Conservation (phyloP, 148 eudicot genomes). For the Hydrangea macrophylla region DNA sequence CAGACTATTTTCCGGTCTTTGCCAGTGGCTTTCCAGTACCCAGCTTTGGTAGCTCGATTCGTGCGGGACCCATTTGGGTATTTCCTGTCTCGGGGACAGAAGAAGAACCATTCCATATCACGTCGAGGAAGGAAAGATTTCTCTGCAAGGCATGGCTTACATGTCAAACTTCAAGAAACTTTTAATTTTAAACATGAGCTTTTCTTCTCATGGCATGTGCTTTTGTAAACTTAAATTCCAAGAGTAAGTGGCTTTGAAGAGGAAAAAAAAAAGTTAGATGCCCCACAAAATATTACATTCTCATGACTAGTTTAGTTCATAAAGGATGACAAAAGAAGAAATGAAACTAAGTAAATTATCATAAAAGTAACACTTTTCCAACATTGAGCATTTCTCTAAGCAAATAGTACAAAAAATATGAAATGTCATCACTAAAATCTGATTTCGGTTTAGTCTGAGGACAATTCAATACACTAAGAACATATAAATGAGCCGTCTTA, state of each 20-base stretch:
- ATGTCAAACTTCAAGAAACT: constrained; percentile 18
- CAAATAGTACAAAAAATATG: background rate
- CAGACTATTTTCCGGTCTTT: constrained; percentile 78
- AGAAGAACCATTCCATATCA: constrained; percentile 93
- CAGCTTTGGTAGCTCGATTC: constrained; percentile 82
- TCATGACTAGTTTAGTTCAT: constrained; percentile 6
- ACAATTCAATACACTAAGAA: background rate
- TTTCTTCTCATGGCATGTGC: constrained; percentile 6
- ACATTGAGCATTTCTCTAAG: background rate
- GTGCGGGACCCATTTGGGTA: constrained; percentile 84
- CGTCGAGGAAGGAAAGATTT: constrained; percentile 82
- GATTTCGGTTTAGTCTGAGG: background rate
- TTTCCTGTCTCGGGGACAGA: constrained; percentile 75
- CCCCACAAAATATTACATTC: constrained; percentile 26
- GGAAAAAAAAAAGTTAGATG: constrained; percentile 21
- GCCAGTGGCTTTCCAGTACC: constrained; percentile 96
- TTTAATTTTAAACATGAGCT: background rate
- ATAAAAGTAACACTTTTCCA: constrained; percentile 9
- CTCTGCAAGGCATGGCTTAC: constrained; percentile 37
- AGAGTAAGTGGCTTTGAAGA: constrained; percentile 25
- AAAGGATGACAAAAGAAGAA: constrained; percentile 12
- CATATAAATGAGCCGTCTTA: background rate
- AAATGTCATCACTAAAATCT: background rate
- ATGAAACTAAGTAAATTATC: background rate
- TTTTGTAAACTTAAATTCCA: constrained; percentile 20